Evolutionary conservation across 1,139 yeast genomes (phyloP), one percentile per base, ranked within the genome.

Genomic region (Ogataea hybrid): DNA sequence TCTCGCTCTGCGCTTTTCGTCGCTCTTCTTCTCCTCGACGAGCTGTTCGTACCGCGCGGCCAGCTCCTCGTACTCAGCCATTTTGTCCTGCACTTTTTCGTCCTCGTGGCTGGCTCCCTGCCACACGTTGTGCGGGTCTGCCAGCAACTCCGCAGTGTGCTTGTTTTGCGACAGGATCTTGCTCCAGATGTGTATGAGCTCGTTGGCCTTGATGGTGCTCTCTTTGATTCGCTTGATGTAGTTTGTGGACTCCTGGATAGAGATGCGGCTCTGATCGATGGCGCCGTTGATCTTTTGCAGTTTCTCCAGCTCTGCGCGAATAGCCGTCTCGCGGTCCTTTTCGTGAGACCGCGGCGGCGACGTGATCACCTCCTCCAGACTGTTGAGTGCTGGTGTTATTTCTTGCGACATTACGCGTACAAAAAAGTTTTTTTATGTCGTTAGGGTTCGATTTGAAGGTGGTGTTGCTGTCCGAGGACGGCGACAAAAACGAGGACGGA

Each of bases 161-260:
- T 65, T 67, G 10, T 77, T 67, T 50, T 73, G 77, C 22, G 75
- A 68, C 23, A 73, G 57, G 33, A 73, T 73, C 37, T 68, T 61
- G 28, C 69, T 65, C 77, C 77, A 73, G 47, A 71, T 69, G 35
- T 67, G 69, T 37, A 73, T 59, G 25, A 73, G 57, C 17, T 61
- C 63, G 42, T 68, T 66, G 15, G 51, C 45, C 31, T 44, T 49
- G 20, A 37, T 31, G 3, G 48, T 42, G 27, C 49, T 37, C 12
- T 45, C 47, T 21, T 45, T 46, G 37, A 49, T 41, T 17, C 49
- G 21, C 9, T 35, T 30, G 29, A 49, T 42, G 34, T 49, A 44
- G 32, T 39, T 47, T 5, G 46, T 39, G n/a, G 52, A 47, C 35
- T 47, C 52, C 22, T 32, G 43, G 16, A 49, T 47, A 20, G 52